phyloP scores from a whole-genome alignment of 306 rosid species.

The Cicer bijugum region DNA sequence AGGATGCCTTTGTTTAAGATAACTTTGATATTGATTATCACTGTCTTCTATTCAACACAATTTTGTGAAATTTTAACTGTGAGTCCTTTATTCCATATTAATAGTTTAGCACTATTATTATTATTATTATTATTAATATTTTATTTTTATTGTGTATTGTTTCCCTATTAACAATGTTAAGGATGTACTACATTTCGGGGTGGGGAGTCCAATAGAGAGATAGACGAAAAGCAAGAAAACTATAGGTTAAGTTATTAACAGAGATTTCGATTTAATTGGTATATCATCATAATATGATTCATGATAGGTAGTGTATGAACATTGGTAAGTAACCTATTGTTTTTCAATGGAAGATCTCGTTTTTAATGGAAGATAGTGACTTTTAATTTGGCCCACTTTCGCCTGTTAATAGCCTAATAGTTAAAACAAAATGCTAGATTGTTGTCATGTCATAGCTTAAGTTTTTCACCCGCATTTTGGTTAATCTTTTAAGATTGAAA shows the following conservation, averaged over 20 bases:
- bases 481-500: not conserved
- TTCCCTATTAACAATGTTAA: not conserved
- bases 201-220: constrained; percentile 3
- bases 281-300: not conserved
- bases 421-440: not conserved
- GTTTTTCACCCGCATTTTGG: not conserved
- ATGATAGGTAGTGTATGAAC: not conserved
- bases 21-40: not conserved
- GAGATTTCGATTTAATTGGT: not conserved
- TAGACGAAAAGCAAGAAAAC: not conserved
- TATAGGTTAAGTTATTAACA: not conserved
- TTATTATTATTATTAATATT: not conserved
- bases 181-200: not conserved
- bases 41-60: not conserved
- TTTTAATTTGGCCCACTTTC: not conserved
- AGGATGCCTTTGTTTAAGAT: constrained; percentile 10
- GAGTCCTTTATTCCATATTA: not conserved
- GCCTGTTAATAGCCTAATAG: not conserved
- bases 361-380: not conserved
- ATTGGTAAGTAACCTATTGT: not conserved
- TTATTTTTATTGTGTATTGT: not conserved
- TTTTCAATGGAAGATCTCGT: not conserved
- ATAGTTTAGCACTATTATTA: not conserved
- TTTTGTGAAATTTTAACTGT: not conserved
- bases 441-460: not conserved